A percentile compares a stretch with the other conserved stretches of the same genome.
Evolutionary conservation across 129 eudicot genomes (phyloP).

Genomic region (Gnaphalium uliginosum): DNA sequence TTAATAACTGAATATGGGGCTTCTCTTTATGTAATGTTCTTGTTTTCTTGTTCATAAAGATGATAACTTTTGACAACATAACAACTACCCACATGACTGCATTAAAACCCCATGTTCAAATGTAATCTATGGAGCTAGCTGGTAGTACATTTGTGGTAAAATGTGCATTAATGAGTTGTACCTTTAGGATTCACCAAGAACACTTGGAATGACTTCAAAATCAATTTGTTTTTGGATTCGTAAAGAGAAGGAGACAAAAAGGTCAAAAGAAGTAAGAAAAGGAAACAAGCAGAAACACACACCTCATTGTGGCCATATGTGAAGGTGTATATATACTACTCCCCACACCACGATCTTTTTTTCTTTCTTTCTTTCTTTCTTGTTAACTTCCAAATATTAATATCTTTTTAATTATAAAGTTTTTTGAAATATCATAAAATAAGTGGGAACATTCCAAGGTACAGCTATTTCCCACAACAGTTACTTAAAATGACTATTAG

Average conservation of each 20-base stretch:
- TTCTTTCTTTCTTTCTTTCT: not conserved
- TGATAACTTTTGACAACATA: slow-evolving; percentile 5
- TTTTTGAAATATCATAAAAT: not conserved
- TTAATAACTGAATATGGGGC: not conserved
- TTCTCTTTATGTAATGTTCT: not conserved
- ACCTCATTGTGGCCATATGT: slow-evolving; percentile 1
- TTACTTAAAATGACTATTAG: not conserved
- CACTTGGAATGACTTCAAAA: slow-evolving; percentile 25
- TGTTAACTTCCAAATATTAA: slow-evolving; percentile 18
- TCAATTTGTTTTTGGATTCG: slow-evolving; percentile 21
- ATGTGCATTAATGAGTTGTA: slow-evolving; percentile 26
- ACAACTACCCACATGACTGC: not conserved
- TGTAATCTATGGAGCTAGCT: slow-evolving; percentile 13
- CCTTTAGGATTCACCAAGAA: slow-evolving; percentile 28
- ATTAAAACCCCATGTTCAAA: not conserved
- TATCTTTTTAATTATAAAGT: not conserved
- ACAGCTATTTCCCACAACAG: slow-evolving; percentile 24
- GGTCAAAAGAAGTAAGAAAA: slow-evolving; percentile 20
- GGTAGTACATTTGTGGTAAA: not conserved
- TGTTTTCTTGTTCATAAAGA: slow-evolving; percentile 12
- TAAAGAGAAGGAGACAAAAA: slow-evolving; percentile 29
- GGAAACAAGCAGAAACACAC: slow-evolving; percentile 21
- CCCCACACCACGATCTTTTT: not conserved
- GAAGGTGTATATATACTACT: slow-evolving; percentile 33
- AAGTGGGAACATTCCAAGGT: slow-evolving; percentile 30